Percentiles rank a stretch among this genome's conserved stretches.
Evolutionary conservation across 2,329 filamentous ascomycete species (phyloP).

Genomic region (Orbilia oligospora): DNA sequence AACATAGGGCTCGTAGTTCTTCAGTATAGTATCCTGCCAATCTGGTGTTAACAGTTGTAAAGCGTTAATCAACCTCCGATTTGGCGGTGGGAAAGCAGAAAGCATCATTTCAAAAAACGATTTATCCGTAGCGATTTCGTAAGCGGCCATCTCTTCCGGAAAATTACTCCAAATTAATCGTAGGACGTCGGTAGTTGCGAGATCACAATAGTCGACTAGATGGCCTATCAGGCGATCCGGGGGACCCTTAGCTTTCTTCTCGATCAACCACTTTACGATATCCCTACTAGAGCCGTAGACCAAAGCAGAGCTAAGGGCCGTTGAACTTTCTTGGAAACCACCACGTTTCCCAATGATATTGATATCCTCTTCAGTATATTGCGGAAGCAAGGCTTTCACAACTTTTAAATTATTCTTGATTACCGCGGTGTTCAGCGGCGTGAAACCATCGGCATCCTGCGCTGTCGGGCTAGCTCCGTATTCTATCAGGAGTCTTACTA

Average conservation of each 20-base stretch:
- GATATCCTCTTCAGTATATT: constrained; percentile 25
- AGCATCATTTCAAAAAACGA: constrained; percentile 6
- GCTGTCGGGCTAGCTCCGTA: constrained; percentile 19
- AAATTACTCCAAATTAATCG: constrained; percentile 3
- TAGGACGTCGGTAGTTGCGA: not conserved
- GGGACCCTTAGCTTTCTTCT: not conserved
- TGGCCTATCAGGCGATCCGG: not conserved
- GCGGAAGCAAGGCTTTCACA: constrained; percentile 1
- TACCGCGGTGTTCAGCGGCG: constrained; percentile 25
- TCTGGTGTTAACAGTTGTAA: not conserved
- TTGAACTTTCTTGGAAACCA: constrained; percentile 21
- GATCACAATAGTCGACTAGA: constrained; percentile 10
- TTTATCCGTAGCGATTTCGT: not conserved
- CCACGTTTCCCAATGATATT: constrained; percentile 25
- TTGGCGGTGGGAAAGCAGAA: not conserved
- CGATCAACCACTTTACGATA: constrained; percentile 1
- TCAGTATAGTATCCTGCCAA: constrained; percentile 12
- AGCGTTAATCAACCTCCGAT: not conserved
- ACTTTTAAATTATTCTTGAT: not conserved
- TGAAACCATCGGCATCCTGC: constrained; percentile 39
- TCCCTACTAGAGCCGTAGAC: not conserved
- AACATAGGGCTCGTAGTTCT: constrained; percentile 13
- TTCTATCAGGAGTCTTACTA: not conserved
- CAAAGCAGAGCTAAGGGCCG: constrained; percentile 34
- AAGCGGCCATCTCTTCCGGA: constrained; percentile 2